Percentiles rank a stretch among this genome's conserved stretches.
These are phyloP conservation scores for Karstenula rhodostoma DNA, from an alignment of 2,329 filamentous ascomycete species.

Conservation along the genomic window DNA sequence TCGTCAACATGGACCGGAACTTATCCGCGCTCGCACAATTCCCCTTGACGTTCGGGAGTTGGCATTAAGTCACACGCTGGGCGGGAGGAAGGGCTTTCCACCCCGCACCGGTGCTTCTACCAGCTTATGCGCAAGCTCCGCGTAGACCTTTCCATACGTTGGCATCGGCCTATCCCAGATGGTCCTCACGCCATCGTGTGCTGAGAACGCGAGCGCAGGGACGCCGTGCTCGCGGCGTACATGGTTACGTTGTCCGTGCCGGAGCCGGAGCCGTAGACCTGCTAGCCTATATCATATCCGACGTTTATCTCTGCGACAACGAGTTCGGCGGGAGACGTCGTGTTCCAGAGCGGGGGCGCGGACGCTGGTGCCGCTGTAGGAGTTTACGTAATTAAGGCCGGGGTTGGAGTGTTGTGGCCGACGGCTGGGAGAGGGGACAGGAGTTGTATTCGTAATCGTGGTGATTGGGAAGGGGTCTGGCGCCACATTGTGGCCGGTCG, in stretches of 20 bases:
- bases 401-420: conserved; percentile 66
- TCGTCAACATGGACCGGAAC: conserved; percentile 69
- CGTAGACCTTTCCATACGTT: too few relatives aligned
- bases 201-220: conserved; percentile 73
- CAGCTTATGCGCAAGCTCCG: conserved; percentile 55
- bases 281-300: conserved; percentile 53
- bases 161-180: conserved; percentile 61
- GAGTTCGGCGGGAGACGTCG: conserved; percentile 39
- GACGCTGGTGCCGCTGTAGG: conserved; percentile 70
- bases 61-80: conserved; percentile 70
- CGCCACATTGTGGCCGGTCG: too few relatives aligned
- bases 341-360: conserved; percentile 66
- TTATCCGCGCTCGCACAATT: conserved; percentile 61
- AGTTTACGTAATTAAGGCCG: conserved; percentile 76
- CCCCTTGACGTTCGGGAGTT: conserved; percentile 65
- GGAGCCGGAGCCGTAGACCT: conserved; percentile 45
- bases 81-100: conserved; percentile 70
- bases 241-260: conserved; percentile 69
- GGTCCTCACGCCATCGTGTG: conserved; percentile 58
- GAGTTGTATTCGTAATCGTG: too few relatives aligned
- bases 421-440: conserved; percentile 60
- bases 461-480: too few relatives aligned
- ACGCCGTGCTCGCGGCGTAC: conserved; percentile 65
- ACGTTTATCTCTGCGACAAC: too few relatives aligned
- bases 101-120: conserved; percentile 63